Base-by-base conservation (phyloP, 768 basidiomycete genomes). In the Leccinum fibrillosum region DNA sequence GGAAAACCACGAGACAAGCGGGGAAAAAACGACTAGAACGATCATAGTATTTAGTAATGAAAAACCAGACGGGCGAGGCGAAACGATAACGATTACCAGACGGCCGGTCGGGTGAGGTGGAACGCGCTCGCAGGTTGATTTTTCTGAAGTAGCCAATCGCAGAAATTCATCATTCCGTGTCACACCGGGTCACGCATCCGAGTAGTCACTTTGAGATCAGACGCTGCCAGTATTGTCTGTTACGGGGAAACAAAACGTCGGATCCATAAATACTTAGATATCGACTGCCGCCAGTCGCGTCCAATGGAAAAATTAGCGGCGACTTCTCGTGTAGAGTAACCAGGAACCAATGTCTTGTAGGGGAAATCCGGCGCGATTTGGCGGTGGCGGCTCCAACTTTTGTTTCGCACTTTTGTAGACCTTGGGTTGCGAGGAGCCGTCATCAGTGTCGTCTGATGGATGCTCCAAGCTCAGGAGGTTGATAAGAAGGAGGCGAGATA, bases 301-400 rank as follows among this genome's bases (percentile, higher is more conserved):
- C 62, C 62, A 66, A 67, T 64, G 28, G 55, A n/a, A 64, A 61
- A 57, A 26, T 59, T 58, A 25, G 25, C 65, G 59, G 48, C 39
- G 32, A 12, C 7, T 55, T 45, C 47, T 26, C n/a, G 49, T 26
- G 37, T 53, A 23, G 25, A 49, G 2, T 55, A 49, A 53, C 28
- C 49, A 25, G 61, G 57, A 13, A 54, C 45, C 12, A 13, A 25
- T 6, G 4, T 0, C 44, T 13, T 53, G 25, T 21, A 19, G 26
- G 2, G 37, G 21, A 39, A 19, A 23, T 34, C 32, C 30, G 11
- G 13, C 15, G 5, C 23, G 48, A 11, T 50, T 15, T 12, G 15
- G 30, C 6, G 13, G 17, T 19, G 26, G 15, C 28, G n/a, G 8
- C 2, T 32, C 49, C 11, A n/a, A 28, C 23, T 6, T 19, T 48